Percentiles rank a stretch among this genome's conserved stretches.
Evolutionary conservation across 1,284 basidiomycete species (phyloP).

Genomic region (Puccinia hordei): DNA sequence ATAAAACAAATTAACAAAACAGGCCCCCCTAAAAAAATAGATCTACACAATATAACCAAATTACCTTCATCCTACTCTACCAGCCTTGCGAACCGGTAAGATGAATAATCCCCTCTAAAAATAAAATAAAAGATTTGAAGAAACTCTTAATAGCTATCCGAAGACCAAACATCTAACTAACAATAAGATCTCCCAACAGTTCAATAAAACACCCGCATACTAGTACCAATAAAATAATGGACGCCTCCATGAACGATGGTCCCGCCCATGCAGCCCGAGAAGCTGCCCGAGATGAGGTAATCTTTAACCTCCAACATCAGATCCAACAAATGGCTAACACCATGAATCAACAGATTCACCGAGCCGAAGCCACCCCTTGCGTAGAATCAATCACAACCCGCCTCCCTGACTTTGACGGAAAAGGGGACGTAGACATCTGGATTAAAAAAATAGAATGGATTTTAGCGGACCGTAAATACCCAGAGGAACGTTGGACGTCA

Average conservation of each 20-base stretch:
- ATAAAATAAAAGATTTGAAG: too few relatives aligned
- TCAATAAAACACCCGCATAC: too few relatives aligned
- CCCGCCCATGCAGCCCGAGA: neutral
- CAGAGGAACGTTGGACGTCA: neutral
- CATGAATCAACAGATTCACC: neutral
- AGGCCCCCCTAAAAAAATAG: too few relatives aligned
- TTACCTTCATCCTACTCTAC: neutral
- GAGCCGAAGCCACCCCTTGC: neutral
- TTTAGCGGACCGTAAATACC: neutral
- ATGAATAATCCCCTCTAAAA: neutral
- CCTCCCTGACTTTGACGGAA: conserved; percentile 4
- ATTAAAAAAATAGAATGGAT: conserved; percentile 18
- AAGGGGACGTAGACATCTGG: conserved; percentile 21
- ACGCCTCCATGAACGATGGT: neutral
- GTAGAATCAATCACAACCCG: neutral
- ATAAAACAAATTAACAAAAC: too few relatives aligned
- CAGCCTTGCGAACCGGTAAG: conserved; percentile 16
- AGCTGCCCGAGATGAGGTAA: conserved; percentile 2
- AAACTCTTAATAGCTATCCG: conserved; percentile 5
- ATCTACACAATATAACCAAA: too few relatives aligned
- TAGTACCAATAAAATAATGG: neutral
- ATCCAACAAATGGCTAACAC: neutral
- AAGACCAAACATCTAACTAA: too few relatives aligned
- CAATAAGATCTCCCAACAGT: too few relatives aligned
- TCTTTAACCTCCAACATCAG: neutral